phyloP scores from a whole-genome alignment of 257 asterid species.

The Prunella vulgaris region DNA sequence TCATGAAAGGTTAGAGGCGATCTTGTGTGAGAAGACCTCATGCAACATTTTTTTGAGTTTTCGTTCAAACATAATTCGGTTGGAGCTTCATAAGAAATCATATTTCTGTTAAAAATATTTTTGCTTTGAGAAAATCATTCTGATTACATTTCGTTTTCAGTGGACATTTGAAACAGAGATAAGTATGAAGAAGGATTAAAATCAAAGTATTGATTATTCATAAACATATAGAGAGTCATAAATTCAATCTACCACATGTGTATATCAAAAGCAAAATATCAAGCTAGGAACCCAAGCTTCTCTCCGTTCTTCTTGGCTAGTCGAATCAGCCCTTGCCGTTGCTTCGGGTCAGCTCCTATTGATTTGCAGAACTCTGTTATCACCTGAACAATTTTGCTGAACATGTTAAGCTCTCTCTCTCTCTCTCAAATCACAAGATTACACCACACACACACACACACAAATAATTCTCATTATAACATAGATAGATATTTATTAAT shows the following conservation, averaged over 20 bases:
- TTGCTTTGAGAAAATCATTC: neutral
- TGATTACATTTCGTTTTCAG: neutral
- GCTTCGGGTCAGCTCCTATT: constrained; percentile 88
- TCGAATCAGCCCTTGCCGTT: constrained; percentile 83
- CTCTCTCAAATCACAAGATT: neutral
- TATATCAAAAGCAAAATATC: constrained; percentile 16
- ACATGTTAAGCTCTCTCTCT: neutral
- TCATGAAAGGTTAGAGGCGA: neutral
- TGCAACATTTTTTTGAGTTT: too few species aligned
- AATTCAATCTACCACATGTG: constrained; percentile 18
- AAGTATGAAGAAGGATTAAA: neutral
- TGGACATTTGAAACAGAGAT: neutral
- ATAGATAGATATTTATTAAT: neutral
- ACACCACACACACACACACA: too few species aligned
- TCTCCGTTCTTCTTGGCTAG: constrained; percentile 93
- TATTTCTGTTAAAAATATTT: too few species aligned
- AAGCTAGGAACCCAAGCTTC: constrained; percentile 79
- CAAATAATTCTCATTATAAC: neutral
- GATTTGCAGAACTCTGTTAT: constrained; percentile 93
- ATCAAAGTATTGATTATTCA: constrained; percentile 3
- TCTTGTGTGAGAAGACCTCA: too few species aligned
- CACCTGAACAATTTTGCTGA: constrained; percentile 39
- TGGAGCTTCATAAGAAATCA: too few species aligned
- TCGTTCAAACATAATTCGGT: too few species aligned
- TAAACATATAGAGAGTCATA: neutral